Evolutionary conservation across 2,329 filamentous ascomycete genomes (phyloP).

Genomic region (Fusarium pseudocircinatum): DNA sequence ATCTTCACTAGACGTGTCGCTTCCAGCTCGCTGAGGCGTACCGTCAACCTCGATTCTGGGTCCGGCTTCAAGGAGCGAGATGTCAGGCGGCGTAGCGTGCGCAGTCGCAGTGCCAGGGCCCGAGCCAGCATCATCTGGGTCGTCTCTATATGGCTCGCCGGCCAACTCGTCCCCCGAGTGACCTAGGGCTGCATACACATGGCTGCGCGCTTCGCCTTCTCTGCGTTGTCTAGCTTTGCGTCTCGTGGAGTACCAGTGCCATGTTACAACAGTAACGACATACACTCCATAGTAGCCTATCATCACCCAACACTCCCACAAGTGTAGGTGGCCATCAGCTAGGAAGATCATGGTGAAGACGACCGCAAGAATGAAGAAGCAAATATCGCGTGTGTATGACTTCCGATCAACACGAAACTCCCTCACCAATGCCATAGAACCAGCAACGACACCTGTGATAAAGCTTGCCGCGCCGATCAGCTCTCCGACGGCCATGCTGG

Average conservation of each 20-base stretch:
- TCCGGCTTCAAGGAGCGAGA: constrained; percentile 56
- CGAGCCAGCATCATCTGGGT: constrained; percentile 53
- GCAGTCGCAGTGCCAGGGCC: constrained; percentile 23
- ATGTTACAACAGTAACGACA: constrained; percentile 84
- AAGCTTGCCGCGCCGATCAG: constrained; percentile 94
- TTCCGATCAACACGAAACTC: constrained; percentile 91
- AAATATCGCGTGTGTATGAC: constrained; percentile 90
- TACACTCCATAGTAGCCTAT: constrained; percentile 92
- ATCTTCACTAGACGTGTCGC: constrained; percentile 61
- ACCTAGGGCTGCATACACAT: constrained; percentile 70
- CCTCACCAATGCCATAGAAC: constrained; percentile 95
- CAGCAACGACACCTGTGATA: constrained; percentile 95
- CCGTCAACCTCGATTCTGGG: constrained; percentile 60
- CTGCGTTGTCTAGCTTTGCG: constrained; percentile 68
- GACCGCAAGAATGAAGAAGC: constrained; percentile 89
- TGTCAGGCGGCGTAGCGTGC: constrained; percentile 46
- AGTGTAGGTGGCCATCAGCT: constrained; percentile 80
- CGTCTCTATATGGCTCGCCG: constrained; percentile 70
- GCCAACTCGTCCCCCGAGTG: constrained; percentile 63
- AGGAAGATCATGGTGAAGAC: constrained; percentile 89
- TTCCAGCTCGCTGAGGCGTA: constrained; percentile 51
- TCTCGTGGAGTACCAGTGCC: constrained; percentile 86
- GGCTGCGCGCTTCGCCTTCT: constrained; percentile 77
- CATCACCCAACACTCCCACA: constrained; percentile 94
- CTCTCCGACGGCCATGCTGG: constrained; percentile 95